Evolutionary conservation across 495 filamentous ascomycete species (phyloP).

Genomic region (Aspergillus affinis): DNA sequence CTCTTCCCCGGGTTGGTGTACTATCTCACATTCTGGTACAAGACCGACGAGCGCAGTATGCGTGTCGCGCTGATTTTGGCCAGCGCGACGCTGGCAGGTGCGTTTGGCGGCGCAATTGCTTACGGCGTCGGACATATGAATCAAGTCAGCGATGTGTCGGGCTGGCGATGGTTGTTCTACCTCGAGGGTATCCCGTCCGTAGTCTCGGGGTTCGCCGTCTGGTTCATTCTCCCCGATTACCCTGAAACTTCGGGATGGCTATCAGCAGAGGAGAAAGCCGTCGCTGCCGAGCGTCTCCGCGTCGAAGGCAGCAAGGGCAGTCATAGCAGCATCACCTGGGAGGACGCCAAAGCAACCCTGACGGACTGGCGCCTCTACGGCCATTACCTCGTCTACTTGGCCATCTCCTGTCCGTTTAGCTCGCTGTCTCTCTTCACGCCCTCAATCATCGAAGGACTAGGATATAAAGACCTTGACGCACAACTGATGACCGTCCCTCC

Average conservation of each 20-base stretch:
- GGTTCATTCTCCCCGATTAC: slow-evolving; percentile 65
- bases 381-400: slow-evolving; percentile 67
- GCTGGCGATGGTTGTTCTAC: slow-evolving; percentile 76
- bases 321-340: slow-evolving; percentile 58
- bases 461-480: slow-evolving; percentile 58
- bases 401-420: slow-evolving; percentile 63
- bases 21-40: slow-evolving; percentile 73
- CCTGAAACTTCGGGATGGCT: slow-evolving; percentile 60
- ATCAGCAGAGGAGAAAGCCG: slow-evolving; percentile 49
- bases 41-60: slow-evolving; percentile 62
- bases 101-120: slow-evolving; percentile 69
- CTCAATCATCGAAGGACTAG: slow-evolving; percentile 64
- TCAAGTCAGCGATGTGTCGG: slow-evolving; percentile 53
- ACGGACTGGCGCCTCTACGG: slow-evolving; percentile 62
- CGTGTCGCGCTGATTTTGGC: slow-evolving; percentile 66
- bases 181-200: slow-evolving; percentile 65
- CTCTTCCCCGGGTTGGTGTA: slow-evolving; percentile 71
- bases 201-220: slow-evolving; percentile 53
- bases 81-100: slow-evolving; percentile 66
- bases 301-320: slow-evolving; percentile 57
- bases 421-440: slow-evolving; percentile 70
- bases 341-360: slow-evolving; percentile 57
- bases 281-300: slow-evolving; percentile 54
- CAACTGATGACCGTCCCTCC: slow-evolving; percentile 79
- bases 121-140: slow-evolving; percentile 70